A percentile compares a stretch with the other conserved stretches of the same genome.
These are phyloP conservation scores for Cutaneotrichosporon sp. DNA, from an alignment of 1,284 basidiomycete species.

Conservation along the genomic window DNA sequence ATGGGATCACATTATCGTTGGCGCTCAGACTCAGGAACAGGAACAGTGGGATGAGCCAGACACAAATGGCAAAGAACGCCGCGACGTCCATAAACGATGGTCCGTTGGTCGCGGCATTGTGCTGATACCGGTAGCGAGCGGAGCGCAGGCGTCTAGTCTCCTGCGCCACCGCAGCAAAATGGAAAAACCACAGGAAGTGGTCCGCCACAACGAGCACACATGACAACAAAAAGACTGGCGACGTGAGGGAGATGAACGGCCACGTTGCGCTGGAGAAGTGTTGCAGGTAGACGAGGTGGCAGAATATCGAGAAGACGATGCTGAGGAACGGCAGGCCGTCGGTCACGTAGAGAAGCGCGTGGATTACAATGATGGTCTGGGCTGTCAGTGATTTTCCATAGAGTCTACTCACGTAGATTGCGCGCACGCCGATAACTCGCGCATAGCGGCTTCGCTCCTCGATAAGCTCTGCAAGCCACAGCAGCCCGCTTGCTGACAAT, in stretches of 20 bases:
- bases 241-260: slow-evolving; percentile 85
- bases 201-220: slow-evolving; percentile 75
- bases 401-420: slow-evolving; percentile 65
- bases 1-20: slow-evolving; percentile 86
- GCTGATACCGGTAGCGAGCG: slow-evolving; percentile 51
- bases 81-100: slow-evolving; percentile 18
- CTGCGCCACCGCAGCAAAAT: slow-evolving; percentile 67
- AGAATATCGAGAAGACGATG: slow-evolving; percentile 69
- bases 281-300: slow-evolving; percentile 80
- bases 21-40: slow-evolving; percentile 88
- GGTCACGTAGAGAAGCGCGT: slow-evolving; percentile 67
- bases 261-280: slow-evolving; percentile 74
- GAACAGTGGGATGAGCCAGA: slow-evolving; percentile 87
- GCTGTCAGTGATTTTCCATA: neutral
- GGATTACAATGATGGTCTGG: slow-evolving; percentile 70
- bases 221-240: slow-evolving; percentile 71
- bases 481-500: slow-evolving; percentile 71
- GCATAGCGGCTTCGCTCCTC: slow-evolving; percentile 81
- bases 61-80: slow-evolving; percentile 52
- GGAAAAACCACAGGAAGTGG: slow-evolving; percentile 91
- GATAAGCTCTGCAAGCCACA: slow-evolving; percentile 89
- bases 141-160: slow-evolving; percentile 48
- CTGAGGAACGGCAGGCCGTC: slow-evolving; percentile 72
- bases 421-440: slow-evolving; percentile 70
- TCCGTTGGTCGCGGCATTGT: neutral